Conservation (phyloP, 2,329 filamentous ascomycete species). For the Aureobasidium musti region DNA sequence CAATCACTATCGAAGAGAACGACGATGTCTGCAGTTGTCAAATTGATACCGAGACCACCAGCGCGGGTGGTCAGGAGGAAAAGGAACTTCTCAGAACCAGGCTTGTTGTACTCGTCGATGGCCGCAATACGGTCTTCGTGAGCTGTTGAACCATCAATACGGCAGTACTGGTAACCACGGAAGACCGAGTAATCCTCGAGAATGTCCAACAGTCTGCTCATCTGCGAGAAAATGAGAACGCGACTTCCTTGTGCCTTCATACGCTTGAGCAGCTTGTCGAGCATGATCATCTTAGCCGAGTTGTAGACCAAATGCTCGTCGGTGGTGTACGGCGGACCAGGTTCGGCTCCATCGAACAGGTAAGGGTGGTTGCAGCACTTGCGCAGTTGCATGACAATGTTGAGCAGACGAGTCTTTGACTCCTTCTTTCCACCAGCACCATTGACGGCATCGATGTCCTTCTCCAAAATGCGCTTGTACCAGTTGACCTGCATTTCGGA, state of each 20-base stretch:
- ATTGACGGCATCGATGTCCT: conserved; percentile 98
- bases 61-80: conserved; percentile 95
- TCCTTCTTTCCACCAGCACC: conserved; percentile 94
- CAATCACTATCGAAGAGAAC: conserved; percentile 97
- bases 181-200: conserved; percentile 98
- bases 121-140: conserved; percentile 97
- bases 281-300: conserved; percentile 93
- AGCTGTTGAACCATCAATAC: conserved; percentile 94
- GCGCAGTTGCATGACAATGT: conserved; percentile 98
- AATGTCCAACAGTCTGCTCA: conserved; percentile 96
- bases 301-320: conserved; percentile 95
- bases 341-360: conserved; percentile 94
- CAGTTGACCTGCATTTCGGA: conserved; percentile 99
- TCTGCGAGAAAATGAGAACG: conserved; percentile 98
- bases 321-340: conserved; percentile 95
- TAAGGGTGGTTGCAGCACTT: conserved; percentile 99
- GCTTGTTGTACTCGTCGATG: conserved; percentile 98
- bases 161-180: conserved; percentile 90
- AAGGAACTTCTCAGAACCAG: conserved; percentile 91
- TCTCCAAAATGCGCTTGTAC: conserved; percentile 99
- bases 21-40: conserved; percentile 93
- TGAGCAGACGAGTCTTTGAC: conserved; percentile 93
- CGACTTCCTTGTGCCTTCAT: conserved; percentile 85
- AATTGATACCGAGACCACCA: conserved; percentile 93
- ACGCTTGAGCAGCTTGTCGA: conserved; percentile 85